Percentiles rank a stretch among this genome's conserved stretches.
Conservation (phyloP, 2,329 filamentous ascomycete genomes). For the Xylariaceae sp. region DNA sequence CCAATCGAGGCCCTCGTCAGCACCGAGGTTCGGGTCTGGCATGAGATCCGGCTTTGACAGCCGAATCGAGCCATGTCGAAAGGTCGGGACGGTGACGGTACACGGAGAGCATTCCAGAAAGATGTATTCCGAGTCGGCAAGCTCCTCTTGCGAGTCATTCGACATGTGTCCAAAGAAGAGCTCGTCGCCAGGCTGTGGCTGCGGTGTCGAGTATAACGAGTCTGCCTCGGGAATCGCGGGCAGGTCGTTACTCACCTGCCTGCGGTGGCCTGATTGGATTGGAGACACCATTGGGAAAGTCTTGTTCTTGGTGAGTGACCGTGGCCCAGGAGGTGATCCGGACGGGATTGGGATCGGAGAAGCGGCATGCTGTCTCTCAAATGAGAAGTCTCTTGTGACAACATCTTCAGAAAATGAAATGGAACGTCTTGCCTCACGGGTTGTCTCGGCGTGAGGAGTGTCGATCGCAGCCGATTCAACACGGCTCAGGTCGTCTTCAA, state of each 20-base stretch:
- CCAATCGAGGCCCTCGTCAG: constrained; percentile 57
- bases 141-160: constrained; percentile 9
- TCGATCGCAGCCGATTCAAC: constrained; percentile 34
- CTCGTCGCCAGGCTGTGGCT: constrained; percentile 14
- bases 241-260: constrained; percentile 18
- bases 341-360: constrained; percentile 6
- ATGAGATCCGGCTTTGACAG: constrained; percentile 43
- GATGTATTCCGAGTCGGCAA: constrained; percentile 42
- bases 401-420: constrained; percentile 23
- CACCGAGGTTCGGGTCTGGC: constrained; percentile 34
- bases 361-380: constrained; percentile 16
- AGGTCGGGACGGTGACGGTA: constrained; percentile 45
- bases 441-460: constrained; percentile 26
- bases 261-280: constrained; percentile 22
- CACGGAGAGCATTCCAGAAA: constrained; percentile 47
- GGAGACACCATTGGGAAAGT: constrained; percentile 30
- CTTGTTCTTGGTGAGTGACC: constrained; percentile 17
- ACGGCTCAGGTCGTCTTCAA: constrained; percentile 43
- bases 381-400: constrained; percentile 23
- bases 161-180: constrained; percentile 14
- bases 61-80: constrained; percentile 54
- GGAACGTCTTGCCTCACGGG: constrained; percentile 23
- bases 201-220: background rate
- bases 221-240: constrained; percentile 28
- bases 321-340: constrained; percentile 10